Conservation (phyloP, 768 basidiomycete species). For the Termitomyces sp. region DNA sequence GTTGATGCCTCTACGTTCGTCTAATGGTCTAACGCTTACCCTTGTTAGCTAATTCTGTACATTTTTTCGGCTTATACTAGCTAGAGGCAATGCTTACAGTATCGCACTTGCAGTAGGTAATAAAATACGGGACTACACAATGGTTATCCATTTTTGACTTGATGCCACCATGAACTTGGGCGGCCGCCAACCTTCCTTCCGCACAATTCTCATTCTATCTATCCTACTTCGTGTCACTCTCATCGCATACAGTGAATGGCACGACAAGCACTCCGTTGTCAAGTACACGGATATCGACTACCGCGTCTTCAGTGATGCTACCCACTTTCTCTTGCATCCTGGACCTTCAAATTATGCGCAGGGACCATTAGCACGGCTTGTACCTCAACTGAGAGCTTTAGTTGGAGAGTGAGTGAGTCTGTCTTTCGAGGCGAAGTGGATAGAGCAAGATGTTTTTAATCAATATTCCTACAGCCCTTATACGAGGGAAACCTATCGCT, state of each 20-base stretch:
- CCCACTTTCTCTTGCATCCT: constrained; percentile 57
- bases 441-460: constrained; percentile 8
- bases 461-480: constrained; percentile 64
- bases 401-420: constrained; percentile 71
- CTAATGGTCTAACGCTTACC: not conserved
- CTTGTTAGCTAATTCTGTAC: not conserved
- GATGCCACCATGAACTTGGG: constrained; percentile 16
- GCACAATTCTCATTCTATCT: constrained; percentile 47
- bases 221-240: constrained; percentile 59
- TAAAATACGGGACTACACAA: too few species aligned
- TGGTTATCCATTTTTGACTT: not conserved
- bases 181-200: constrained; percentile 35
- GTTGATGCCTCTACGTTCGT: not conserved
- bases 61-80: not conserved
- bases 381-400: constrained; percentile 31
- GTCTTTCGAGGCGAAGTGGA: constrained; percentile 2
- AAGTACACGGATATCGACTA: constrained; percentile 99
- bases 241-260: constrained; percentile 86
- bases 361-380: constrained; percentile 36
- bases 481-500: constrained; percentile 87
- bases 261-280: constrained; percentile 74
- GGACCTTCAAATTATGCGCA: constrained; percentile 48
- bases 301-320: constrained; percentile 91
- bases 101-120: too few species aligned
- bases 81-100: not conserved